phyloP scores from a whole-genome alignment of 495 filamentous ascomycete species.

The Parmelia sp. region DNA sequence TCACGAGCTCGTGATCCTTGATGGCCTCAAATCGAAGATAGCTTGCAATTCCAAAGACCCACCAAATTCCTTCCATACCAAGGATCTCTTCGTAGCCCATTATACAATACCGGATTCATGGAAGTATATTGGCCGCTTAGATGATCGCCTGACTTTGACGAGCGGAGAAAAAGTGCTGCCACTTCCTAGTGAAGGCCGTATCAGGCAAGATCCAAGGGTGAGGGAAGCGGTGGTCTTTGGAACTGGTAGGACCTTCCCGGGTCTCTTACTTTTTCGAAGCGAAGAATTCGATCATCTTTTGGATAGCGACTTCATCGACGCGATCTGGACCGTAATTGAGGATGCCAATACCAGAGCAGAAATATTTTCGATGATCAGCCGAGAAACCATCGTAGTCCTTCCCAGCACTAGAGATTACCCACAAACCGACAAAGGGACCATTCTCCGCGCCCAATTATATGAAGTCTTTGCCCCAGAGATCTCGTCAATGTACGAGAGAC shows the following conservation, averaged over 20 bases:
- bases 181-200: constrained; percentile 50
- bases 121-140: constrained; percentile 56
- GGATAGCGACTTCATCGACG: constrained; percentile 38
- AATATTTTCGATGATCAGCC: constrained; percentile 47
- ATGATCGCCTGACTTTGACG: constrained; percentile 56
- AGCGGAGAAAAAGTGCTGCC: constrained; percentile 67
- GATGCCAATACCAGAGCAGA: constrained; percentile 45
- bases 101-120: constrained; percentile 51
- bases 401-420: constrained; percentile 39
- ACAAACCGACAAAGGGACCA: constrained; percentile 48
- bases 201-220: constrained; percentile 45
- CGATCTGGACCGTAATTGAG: constrained; percentile 43
- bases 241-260: constrained; percentile 41
- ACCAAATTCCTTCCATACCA: constrained; percentile 46
- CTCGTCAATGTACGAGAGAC: no score
- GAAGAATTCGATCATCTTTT: constrained; percentile 30
- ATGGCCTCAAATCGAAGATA: constrained; percentile 45
- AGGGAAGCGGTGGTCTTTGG: constrained; percentile 56
- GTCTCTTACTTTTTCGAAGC: constrained; percentile 46
- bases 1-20: constrained; percentile 47
- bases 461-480: no score
- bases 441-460: constrained; percentile 51
- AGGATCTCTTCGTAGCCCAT: constrained; percentile 58
- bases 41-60: constrained; percentile 46
- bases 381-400: constrained; percentile 46